Base-by-base conservation (phyloP, 805 yeast species). In the Zygosaccharomyces kombuchaensis region DNA sequence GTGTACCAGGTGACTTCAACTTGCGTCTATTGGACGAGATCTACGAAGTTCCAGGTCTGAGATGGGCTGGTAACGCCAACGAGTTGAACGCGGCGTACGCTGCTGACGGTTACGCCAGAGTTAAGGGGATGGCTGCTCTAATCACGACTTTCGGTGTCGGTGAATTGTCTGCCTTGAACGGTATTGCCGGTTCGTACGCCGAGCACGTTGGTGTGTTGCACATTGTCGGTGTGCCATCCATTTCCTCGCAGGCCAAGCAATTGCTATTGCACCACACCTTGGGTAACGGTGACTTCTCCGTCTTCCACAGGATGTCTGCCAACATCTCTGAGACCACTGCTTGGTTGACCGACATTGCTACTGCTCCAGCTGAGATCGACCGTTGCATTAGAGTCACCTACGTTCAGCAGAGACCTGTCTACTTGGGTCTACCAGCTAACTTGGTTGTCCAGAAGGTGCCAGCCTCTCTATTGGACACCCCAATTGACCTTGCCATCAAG, bases 91-190 rank as follows among this genome's bases (percentile, higher is more conserved):
- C 95, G 36, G 85, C 93, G 35, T 61, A 61, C 54, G 85, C 95
- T 44, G 89, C 93, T 38, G 96, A 87, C 67, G 96, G 95, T 53
- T 87, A 87, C 71, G 81, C 91, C 45, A 73, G 96, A 66, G 74
- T 87, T 58, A 86, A 84, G 69, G 84, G 90, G 48, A 69, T 86
- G 63, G 77, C 84, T 50, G 82, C 85, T 56, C 55, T 87, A 41
- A 74, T 86, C 59, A 87, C 95, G 65, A 87, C 96, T 42, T 87
- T 87, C 65, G 96, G 96, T 69, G 96, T 87, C 47, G 96, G 96
- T 66, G 96, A 86, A 67, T 75, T 86, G 62, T 77, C 85, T 23
- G 91, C 93, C 10, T 72, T 86, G 58, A 86, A 86, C 67, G 95
- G 93, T 58, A 76, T 87, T 62, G 95, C 90, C 38, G 96, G 96